These are phyloP conservation scores for Passiflora organensis DNA, from an alignment of 345 rosid species.

Conservation along the genomic window DNA sequence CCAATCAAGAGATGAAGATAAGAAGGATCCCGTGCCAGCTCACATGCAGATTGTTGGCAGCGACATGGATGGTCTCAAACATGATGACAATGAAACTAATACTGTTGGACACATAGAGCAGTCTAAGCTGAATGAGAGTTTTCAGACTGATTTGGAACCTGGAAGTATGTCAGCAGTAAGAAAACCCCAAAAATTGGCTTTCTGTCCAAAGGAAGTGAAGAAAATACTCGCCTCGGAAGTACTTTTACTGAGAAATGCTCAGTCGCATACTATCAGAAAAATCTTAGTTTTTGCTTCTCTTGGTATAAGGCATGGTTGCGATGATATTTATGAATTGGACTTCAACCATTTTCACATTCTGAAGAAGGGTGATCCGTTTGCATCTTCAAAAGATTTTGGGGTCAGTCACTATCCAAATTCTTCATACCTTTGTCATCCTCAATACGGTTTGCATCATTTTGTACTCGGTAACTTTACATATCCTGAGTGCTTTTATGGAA, in stretches of 20 bases:
- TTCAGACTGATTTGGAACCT: not conserved
- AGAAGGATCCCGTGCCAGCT: conserved; percentile 4
- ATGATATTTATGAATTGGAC: conserved; percentile 48
- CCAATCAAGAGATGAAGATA: no score
- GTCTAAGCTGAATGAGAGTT: conserved; percentile 9
- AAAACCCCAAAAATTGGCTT: conserved; percentile 39
- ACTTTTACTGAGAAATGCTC: conserved; percentile 40
- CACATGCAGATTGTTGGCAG: conserved; percentile 6
- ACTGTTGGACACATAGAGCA: conserved; percentile 3
- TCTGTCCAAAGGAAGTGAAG: conserved; percentile 53
- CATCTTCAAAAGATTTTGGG: conserved; percentile 43
- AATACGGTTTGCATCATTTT: no score
- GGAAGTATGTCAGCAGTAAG: conserved; percentile 10
- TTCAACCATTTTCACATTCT: conserved; percentile 49
- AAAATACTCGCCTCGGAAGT: conserved; percentile 33
- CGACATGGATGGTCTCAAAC: conserved; percentile 3
- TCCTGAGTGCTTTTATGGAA: no score
- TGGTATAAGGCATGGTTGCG: conserved; percentile 52
- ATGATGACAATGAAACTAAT: conserved; percentile 11
- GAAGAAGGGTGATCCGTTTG: conserved; percentile 42
- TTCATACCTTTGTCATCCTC: no score
- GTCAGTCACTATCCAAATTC: conserved; percentile 19
- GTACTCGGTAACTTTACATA: no score
- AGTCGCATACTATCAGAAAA: conserved; percentile 54
- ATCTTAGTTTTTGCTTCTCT: conserved; percentile 49